These are phyloP conservation scores for Metschnikowia lachancei DNA, from an alignment of 805 yeast genomes.

Conservation along the genomic window DNA sequence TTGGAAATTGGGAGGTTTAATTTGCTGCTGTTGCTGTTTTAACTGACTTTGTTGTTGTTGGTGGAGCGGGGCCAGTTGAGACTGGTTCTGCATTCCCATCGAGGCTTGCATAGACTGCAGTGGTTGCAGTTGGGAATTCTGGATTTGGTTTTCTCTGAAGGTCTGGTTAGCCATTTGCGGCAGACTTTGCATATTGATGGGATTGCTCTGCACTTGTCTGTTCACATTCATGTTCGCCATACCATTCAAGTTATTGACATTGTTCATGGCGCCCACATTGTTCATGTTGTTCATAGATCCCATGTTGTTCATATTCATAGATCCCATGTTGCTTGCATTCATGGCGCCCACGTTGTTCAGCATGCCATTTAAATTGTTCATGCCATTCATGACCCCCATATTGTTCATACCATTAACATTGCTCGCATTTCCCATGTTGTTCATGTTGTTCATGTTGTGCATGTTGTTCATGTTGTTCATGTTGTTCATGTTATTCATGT, in stretches of 20 bases:
- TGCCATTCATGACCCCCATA: constrained; percentile 9
- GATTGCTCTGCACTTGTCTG: constrained; percentile 7
- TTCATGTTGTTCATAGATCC: constrained; percentile 8
- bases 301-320: constrained; percentile 8
- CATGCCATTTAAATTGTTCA: constrained; percentile 1
- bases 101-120: constrained; percentile 7
- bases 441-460: constrained; percentile 9
- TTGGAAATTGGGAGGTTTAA: constrained; percentile 15
- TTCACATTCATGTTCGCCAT: constrained; percentile 11
- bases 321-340: constrained; percentile 5
- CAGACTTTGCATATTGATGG: constrained; percentile 8
- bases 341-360: background rate
- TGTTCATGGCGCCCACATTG: background rate
- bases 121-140: constrained; percentile 7
- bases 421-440: constrained; percentile 9
- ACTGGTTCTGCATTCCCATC: constrained; percentile 11
- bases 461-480: constrained; percentile 8
- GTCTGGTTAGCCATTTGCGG: constrained; percentile 11
- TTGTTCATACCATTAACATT: constrained; percentile 6
- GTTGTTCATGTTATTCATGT: constrained; percentile 8
- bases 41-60: constrained; percentile 15
- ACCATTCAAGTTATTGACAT: constrained; percentile 7
- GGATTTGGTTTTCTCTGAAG: constrained; percentile 5
- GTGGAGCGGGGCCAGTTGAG: constrained; percentile 15
- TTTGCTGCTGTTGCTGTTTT: constrained; percentile 14